Conservation (phyloP, 495 filamentous ascomycete genomes). For the Penicillium cosmopolitanum region DNA sequence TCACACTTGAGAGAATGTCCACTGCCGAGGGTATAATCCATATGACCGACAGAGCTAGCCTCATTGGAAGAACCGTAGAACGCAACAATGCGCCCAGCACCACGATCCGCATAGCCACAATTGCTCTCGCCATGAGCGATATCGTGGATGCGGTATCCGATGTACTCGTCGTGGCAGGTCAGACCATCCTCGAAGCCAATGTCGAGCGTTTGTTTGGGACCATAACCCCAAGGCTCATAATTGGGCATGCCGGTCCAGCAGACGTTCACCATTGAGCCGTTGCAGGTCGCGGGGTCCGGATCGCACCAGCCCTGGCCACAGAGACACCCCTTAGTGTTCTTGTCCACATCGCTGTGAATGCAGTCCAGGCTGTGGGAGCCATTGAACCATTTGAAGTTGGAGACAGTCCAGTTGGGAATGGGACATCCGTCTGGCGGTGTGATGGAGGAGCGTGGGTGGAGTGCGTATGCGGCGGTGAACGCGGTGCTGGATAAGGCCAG, state of each 20-base stretch:
- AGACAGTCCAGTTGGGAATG: conserved; percentile 38
- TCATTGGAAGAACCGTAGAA: conserved; percentile 39
- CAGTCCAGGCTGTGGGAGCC: conserved; percentile 42
- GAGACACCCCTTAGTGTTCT: conserved; percentile 34
- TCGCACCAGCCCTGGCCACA: conserved; percentile 34
- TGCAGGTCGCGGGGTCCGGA: conserved; percentile 36
- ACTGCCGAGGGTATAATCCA: conserved; percentile 40
- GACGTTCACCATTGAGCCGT: conserved; percentile 32
- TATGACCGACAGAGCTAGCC: conserved; percentile 25
- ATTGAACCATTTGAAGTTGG: conserved; percentile 38
- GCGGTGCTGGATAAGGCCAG: conserved; percentile 10
- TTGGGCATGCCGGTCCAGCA: conserved; percentile 45
- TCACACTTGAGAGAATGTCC: conserved; percentile 38
- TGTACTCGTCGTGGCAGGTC: conserved; percentile 39
- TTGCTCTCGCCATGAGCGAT: conserved; percentile 39
- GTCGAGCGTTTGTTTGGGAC: conserved; percentile 35
- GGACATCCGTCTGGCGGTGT: conserved; percentile 37
- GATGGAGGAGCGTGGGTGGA: conserved; percentile 26
- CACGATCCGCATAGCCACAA: conserved; percentile 40
- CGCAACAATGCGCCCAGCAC: conserved; percentile 33
- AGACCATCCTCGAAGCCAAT: conserved; percentile 40
- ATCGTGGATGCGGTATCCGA: conserved; percentile 41
- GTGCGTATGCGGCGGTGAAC: background rate
- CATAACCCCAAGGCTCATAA: conserved; percentile 43
- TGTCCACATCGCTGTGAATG: conserved; percentile 38